phyloP scores from a whole-genome alignment of 495 filamentous ascomycete genomes.

The Daldinia concentrica region DNA sequence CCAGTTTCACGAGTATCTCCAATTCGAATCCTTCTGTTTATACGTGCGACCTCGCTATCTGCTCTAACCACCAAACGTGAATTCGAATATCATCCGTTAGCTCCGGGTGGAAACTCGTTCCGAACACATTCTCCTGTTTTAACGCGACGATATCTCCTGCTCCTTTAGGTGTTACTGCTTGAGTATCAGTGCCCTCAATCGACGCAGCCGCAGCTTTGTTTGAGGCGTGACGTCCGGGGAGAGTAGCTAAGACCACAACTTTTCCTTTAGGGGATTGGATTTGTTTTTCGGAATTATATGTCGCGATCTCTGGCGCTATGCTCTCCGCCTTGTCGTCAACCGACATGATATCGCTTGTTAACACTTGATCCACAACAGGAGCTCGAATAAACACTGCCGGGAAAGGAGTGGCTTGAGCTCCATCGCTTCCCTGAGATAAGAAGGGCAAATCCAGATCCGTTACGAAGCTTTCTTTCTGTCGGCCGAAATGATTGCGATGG shows the following conservation, averaged over 20 bases:
- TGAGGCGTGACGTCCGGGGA: conserved; percentile 57
- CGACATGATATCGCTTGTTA: conserved; percentile 63
- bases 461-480: conserved; percentile 93
- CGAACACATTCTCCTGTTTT: conserved; percentile 91
- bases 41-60: conserved; percentile 61
- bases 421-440: conserved; percentile 55
- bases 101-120: conserved; percentile 97
- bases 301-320: conserved; percentile 51
- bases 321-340: conserved; percentile 16
- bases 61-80: conserved; percentile 90
- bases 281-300: conserved; percentile 13
- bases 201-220: conserved; percentile 37
- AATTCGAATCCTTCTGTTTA: not conserved
- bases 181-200: conserved; percentile 27
- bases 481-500: conserved; percentile 94
- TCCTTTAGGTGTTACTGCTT: conserved; percentile 45
- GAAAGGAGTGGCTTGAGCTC: conserved; percentile 61
- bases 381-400: conserved; percentile 92
- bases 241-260: conserved; percentile 68
- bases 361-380: conserved; percentile 86
- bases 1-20: not conserved
- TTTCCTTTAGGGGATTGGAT: conserved; percentile 33
- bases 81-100: conserved; percentile 89
- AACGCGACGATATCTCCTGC: conserved; percentile 91
- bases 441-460: conserved; percentile 79